Evolutionary conservation across 768 basidiomycete species (phyloP), one percentile per base, ranked within the genome.

Genomic region (Lactifluus piperatus): DNA sequence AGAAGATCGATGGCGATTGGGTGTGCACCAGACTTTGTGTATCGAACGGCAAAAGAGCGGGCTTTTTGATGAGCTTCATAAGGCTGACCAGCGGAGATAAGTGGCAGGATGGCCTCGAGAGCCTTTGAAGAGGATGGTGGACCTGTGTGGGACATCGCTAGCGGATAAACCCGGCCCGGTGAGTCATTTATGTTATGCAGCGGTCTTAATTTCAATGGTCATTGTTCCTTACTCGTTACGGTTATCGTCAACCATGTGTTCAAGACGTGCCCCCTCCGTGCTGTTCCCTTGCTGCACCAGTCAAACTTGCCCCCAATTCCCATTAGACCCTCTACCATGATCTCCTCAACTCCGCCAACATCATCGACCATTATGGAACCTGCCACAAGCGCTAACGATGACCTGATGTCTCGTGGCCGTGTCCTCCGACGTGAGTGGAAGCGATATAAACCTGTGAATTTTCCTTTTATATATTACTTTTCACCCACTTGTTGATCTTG

Each of bases 61-160:
- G 94, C 92, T 73, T 97, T 97, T 72, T 97, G 94, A 67, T 97
- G 95, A 0, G 94, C 94, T 62, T 94, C 91, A 71, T 97, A 97
- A 14, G 79, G 72, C 36, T 93, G 91, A 10, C 85, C 81, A 10
- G 77, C 76, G 5, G 79, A 71, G 51, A 94, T 86, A 50, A 85
- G 80, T 11, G 83, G 91, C 58, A 87, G 74, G 64, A 88, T 91
- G 10, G 87, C 88, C 62, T 81, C 82, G 13, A 92, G 75, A 47
- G 90, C 90, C 60, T 81, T 78, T 30, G 83, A 72, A 34, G 85
- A 84, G 18, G 83, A 74, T 6, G 67, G 51, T 53, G 44, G 67
- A 9, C 46, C 51, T 57, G 56, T 48, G 34, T 29, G 49, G 10
- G 60, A 52, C 57, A 62, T 34, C n/a, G 24, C n/a, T 4, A 4